A percentile compares a stretch with the other conserved stretches of the same genome.
These are phyloP conservation scores for Lactarius sanguifluus DNA, from an alignment of 768 basidiomycete species.

Conservation along the genomic window DNA sequence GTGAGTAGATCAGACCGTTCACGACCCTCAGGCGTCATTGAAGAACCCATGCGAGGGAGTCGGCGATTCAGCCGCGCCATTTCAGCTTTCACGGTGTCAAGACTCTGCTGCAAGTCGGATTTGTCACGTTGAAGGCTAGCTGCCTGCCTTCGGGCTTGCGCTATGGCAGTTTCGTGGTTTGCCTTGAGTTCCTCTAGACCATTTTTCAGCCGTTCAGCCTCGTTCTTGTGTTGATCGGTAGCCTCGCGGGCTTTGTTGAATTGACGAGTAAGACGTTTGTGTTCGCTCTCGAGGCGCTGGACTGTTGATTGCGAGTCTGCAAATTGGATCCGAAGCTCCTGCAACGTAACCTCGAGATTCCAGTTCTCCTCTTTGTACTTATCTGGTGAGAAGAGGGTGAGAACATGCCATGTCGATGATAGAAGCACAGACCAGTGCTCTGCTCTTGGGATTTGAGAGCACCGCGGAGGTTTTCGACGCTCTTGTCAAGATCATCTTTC, in stretches of 20 bases:
- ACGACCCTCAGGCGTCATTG: slow-evolving; percentile 63
- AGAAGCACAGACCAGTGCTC: slow-evolving; percentile 59
- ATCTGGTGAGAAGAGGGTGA: slow-evolving; percentile 45
- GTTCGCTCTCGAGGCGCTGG: slow-evolving; percentile 76
- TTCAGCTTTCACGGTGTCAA: slow-evolving; percentile 77
- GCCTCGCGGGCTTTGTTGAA: slow-evolving; percentile 72
- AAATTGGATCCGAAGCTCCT: slow-evolving; percentile 77
- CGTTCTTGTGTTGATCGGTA: slow-evolving; percentile 84
- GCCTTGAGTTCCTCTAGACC: slow-evolving; percentile 72
- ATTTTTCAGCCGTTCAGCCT: slow-evolving; percentile 67
- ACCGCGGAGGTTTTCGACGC: slow-evolving; percentile 67
- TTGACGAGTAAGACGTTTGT: slow-evolving; percentile 73
- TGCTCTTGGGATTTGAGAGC: slow-evolving; percentile 81
- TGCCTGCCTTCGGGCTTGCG: slow-evolving; percentile 82
- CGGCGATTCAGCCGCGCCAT: slow-evolving; percentile 61
- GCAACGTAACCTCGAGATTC: slow-evolving; percentile 93
- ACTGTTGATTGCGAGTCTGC: slow-evolving; percentile 62
- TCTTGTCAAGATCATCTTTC: slow-evolving; percentile 83
- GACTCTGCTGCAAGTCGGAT: slow-evolving; percentile 78
- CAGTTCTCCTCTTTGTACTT: slow-evolving; percentile 99
- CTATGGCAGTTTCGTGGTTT: slow-evolving; percentile 94
- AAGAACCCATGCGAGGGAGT: slow-evolving; percentile 66
- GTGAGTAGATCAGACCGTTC: slow-evolving; percentile 42
- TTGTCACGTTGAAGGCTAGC: slow-evolving; percentile 91
- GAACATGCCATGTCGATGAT: neutral